phyloP scores from a whole-genome alignment of 2,329 filamentous ascomycete genomes.

The Immersiporthe knoxdaviesiana region DNA sequence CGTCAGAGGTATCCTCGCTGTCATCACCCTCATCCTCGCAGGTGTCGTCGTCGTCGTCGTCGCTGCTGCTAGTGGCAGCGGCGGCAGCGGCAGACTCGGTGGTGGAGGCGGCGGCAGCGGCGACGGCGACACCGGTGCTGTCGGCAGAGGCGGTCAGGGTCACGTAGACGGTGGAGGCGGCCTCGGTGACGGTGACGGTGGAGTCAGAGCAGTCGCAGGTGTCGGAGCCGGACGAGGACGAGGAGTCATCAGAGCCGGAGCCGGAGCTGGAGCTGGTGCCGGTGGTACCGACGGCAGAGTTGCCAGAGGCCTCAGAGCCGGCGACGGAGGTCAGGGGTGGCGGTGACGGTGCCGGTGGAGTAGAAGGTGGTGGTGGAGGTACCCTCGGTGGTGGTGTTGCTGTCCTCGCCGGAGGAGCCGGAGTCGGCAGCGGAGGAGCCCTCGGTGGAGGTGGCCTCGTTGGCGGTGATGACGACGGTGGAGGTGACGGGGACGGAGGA shows the following conservation, averaged over 20 bases:
- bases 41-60: conserved; percentile 21
- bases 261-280: conserved; percentile 14
- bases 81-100: conserved; percentile 5
- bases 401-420: conserved; percentile 13
- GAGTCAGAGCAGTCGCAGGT: conserved; percentile 22
- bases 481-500: conserved; percentile 28
- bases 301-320: background rate
- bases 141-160: conserved; percentile 23
- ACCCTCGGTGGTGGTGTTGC: conserved; percentile 18
- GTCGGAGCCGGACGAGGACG: conserved; percentile 7
- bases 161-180: conserved; percentile 33
- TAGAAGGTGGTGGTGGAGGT: conserved; percentile 23
- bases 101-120: conserved; percentile 18
- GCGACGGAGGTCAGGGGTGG: conserved; percentile 25
- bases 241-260: conserved; percentile 24
- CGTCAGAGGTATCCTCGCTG: background rate
- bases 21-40: conserved; percentile 12
- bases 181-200: conserved; percentile 31
- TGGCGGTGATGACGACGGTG: conserved; percentile 27
- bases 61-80: too few relatives aligned
- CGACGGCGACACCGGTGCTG: conserved; percentile 16
- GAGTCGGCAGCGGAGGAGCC: conserved; percentile 10
- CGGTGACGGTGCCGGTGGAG: conserved; percentile 25
- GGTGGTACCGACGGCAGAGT: conserved; percentile 1
- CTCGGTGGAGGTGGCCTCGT: conserved; percentile 11